Percentiles rank a stretch among this genome's conserved stretches.
Evolutionary conservation across 768 basidiomycete genomes (phyloP).

Genomic region (Stropharia rugosoannulata): DNA sequence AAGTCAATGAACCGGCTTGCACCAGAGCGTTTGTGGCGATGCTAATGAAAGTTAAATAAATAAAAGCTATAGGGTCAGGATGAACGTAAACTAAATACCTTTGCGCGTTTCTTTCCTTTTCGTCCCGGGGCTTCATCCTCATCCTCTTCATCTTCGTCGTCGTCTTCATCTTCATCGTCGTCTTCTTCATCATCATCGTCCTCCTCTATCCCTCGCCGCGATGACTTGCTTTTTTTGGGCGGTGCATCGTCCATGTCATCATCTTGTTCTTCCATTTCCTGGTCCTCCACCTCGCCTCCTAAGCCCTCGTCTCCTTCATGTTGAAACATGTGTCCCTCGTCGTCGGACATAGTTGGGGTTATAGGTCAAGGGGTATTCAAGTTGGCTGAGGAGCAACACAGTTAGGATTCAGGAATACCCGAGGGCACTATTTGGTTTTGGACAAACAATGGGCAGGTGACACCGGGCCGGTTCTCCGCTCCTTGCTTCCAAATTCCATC

Average conservation of each 20-base stretch:
- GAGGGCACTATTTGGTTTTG: conserved; percentile 10
- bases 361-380: conserved; percentile 9
- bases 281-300: conserved; percentile 39
- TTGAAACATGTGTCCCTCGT: conserved; percentile 37
- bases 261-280: conserved; percentile 46
- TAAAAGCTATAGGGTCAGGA: not conserved
- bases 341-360: conserved; percentile 41
- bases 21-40: conserved; percentile 62
- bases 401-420: not conserved
- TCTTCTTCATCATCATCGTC: conserved; percentile 22
- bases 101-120: conserved; percentile 57
- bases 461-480: not conserved
- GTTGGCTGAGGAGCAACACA: not conserved
- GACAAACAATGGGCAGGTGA: conserved; percentile 8
- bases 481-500: not conserved
- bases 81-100: conserved; percentile 37
- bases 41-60: conserved; percentile 32
- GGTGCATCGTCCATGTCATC: conserved; percentile 41
- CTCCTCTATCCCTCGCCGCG: conserved; percentile 16
- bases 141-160: conserved; percentile 53
- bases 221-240: conserved; percentile 25
- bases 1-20: conserved; percentile 91
- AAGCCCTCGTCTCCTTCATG: conserved; percentile 40
- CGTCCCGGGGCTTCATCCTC: conserved; percentile 49
- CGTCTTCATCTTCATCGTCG: conserved; percentile 40